Evolutionary conservation across 1,139 yeast species (phyloP), one percentile per base, ranked within the genome.

Genomic region (Blastobotrys petasosporus): DNA sequence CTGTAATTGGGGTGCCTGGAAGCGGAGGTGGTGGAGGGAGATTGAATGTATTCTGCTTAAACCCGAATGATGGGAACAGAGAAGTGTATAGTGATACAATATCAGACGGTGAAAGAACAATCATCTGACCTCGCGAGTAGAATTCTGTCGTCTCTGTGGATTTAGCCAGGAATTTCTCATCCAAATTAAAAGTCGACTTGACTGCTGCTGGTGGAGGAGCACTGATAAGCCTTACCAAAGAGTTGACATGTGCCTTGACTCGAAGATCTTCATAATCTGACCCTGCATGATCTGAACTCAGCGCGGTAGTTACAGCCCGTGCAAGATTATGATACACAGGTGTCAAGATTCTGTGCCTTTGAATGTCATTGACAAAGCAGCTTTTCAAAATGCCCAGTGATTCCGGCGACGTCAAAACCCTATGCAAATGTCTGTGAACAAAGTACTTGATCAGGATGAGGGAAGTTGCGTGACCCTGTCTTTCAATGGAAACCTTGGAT

Each of bases 91-190:
- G 47, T 32, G 52, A 56, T 2, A 57, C 52, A 11, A 65, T 50
- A 41, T 65, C 69, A 16, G 65, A 56, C 1, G 67, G 66, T 8
- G 61, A 54, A 13, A 65, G 46, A 3, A 61, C 65, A 25, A 65
- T 48, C 29, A 60, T 48, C 44, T 64, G 64, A 16, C 64, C 62
- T 1, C 54, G 50, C 8, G 53, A 45, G 32, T 49, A 49, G 32
- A 42, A 51, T 23, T 47, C 45, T 12, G 48, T 32, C n/a, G 41
- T 17, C 39, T 47, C 43, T 3, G 42, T 40, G 16, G 32, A 36
- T 15, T 30, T 31, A 2, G 41, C 44, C 37, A 33, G 17, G 16
- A 39, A 44, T 17, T 44, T 44, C 6, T 40, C 17, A 23, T 44
- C 42, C 37, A 44, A 16, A 13, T 38, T 42, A 33, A 47, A 47